phyloP scores from a whole-genome alignment of 75 land plant species.

The Adiantum capillusveneris region DNA sequence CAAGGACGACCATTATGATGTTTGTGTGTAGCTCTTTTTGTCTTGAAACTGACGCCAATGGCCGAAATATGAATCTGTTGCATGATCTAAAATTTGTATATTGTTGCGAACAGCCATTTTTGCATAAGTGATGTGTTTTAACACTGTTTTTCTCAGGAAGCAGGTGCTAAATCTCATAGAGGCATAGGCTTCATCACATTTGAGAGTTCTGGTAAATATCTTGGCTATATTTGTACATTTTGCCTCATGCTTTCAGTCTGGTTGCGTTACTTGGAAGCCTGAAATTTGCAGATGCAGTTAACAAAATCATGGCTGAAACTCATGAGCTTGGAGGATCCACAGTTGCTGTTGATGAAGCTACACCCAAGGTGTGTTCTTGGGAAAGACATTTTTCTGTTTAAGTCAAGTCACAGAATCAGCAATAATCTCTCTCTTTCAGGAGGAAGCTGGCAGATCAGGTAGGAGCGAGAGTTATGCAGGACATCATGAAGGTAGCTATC shows the following conservation, averaged over 20 bases:
- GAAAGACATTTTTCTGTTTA: too few relatives aligned
- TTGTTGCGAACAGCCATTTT: too few relatives aligned
- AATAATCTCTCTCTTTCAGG: neutral
- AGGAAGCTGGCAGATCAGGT: neutral
- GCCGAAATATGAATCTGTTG: too few relatives aligned
- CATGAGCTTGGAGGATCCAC: constrained; percentile 72
- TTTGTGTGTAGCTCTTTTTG: too few relatives aligned
- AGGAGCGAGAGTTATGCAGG: too few relatives aligned
- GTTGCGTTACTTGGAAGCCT: too few relatives aligned
- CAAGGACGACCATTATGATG: too few relatives aligned
- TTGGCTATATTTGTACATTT: neutral
- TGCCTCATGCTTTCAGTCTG: too few relatives aligned
- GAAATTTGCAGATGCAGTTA: constrained; percentile 51
- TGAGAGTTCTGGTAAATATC: constrained; percentile 51
- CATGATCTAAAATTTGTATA: too few relatives aligned
- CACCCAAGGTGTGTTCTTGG: constrained; percentile 62
- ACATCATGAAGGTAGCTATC: neutral
- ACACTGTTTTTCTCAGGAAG: constrained; percentile 43
- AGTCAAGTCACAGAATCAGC: too few relatives aligned
- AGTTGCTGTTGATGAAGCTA: constrained; percentile 72
- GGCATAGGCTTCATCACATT: constrained; percentile 98
- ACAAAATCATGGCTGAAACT: constrained; percentile 54
- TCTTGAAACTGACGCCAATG: too few relatives aligned
- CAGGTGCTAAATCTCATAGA: constrained; percentile 70
- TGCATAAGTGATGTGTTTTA: neutral